Conservation (phyloP, 2,329 filamentous ascomycete genomes). For the Diaporthe velutina region DNA sequence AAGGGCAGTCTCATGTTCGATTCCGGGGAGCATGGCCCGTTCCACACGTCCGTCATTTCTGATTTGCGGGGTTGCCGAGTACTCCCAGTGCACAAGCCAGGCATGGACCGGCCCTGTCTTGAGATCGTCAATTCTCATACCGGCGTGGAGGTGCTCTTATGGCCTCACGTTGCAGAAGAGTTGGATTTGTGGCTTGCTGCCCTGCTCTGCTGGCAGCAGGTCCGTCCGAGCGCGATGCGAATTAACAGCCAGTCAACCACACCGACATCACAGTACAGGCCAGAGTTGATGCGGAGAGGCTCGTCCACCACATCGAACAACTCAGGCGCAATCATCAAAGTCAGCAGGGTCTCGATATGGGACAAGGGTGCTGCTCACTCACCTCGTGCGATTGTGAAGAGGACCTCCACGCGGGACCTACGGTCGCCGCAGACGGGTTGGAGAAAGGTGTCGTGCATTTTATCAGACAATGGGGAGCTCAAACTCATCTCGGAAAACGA, state of each 20-base stretch:
- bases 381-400: constrained; percentile 68
- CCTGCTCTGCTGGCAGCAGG: constrained; percentile 84
- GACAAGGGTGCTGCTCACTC: constrained; percentile 77
- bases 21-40: constrained; percentile 73
- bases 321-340: constrained; percentile 80
- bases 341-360: constrained; percentile 92
- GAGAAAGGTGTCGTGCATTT: constrained; percentile 90
- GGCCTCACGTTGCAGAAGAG: constrained; percentile 74
- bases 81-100: constrained; percentile 64
- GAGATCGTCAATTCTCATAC: constrained; percentile 67
- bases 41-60: constrained; percentile 76
- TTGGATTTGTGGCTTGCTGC: constrained; percentile 86
- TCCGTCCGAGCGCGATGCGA: constrained; percentile 71
- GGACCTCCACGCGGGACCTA: constrained; percentile 69
- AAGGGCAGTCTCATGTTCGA: constrained; percentile 82
- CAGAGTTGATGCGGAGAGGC: constrained; percentile 58
- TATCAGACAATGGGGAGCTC: constrained; percentile 95
- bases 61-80: constrained; percentile 83
- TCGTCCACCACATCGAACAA: constrained; percentile 52
- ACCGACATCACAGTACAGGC: constrained; percentile 45
- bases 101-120: constrained; percentile 63
- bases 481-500: constrained; percentile 91
- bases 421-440: constrained; percentile 73
- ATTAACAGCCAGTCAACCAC: constrained; percentile 37
- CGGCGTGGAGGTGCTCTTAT: constrained; percentile 73